Evolutionary conservation across 116 monocot species (phyloP).

Genomic region (Papilionanthe hybrid): DNA sequence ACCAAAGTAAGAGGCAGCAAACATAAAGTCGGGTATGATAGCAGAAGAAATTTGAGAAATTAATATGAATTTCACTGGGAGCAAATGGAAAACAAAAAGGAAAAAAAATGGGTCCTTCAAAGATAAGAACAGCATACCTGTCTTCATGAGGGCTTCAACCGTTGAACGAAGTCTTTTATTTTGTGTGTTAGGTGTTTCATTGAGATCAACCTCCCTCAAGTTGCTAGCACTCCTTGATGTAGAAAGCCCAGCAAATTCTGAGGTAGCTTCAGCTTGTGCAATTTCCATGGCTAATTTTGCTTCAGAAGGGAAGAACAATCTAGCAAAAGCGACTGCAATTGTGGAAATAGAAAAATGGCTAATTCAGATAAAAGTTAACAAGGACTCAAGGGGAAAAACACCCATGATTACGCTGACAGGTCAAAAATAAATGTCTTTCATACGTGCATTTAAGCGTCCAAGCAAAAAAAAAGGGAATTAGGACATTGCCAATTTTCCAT

Average conservation of each 20-base stretch:
- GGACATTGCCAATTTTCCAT: too few species aligned
- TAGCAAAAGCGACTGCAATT: constrained; percentile 83
- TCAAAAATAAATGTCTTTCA: too few species aligned
- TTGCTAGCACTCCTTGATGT: constrained; percentile 43
- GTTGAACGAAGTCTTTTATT: constrained; percentile 60
- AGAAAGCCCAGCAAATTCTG: constrained; percentile 51
- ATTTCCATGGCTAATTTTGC: constrained; percentile 97
- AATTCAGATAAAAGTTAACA: too few species aligned
- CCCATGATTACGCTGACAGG: too few species aligned
- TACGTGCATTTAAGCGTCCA: too few species aligned
- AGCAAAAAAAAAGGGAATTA: too few species aligned
- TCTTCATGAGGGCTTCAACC: constrained; percentile 67
- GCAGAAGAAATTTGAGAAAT: background rate
- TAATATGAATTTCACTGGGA: background rate
- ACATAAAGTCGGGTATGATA: background rate
- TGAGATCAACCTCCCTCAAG: constrained; percentile 88
- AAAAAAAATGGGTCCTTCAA: background rate
- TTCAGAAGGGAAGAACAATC: constrained; percentile 80
- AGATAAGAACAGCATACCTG: constrained; percentile 37
- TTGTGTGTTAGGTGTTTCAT: constrained; percentile 66
- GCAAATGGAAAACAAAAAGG: background rate
- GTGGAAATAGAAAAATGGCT: background rate
- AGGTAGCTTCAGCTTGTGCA: constrained; percentile 61
- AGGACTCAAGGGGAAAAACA: too few species aligned
- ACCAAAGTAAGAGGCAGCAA: background rate